phyloP scores from a whole-genome alignment of 78 protist species.

The Neovahlkampfia damariscottae region DNA sequence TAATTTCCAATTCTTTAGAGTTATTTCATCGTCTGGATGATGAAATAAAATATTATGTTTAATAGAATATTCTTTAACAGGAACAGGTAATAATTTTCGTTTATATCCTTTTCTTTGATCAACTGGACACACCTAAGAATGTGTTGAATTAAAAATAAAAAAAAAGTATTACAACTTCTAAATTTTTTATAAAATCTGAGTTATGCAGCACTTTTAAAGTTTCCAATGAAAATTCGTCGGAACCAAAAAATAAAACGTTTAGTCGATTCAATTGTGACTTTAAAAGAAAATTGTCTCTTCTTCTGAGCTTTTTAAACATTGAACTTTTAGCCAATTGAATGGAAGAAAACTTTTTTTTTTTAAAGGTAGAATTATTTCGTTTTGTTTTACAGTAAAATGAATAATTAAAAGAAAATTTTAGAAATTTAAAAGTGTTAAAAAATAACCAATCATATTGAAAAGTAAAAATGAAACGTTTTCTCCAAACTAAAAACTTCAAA shows the following conservation, averaged over 20 bases:
- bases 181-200: background rate
- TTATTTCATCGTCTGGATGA: background rate
- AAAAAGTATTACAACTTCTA: background rate
- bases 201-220: background rate
- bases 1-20: background rate
- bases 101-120: background rate
- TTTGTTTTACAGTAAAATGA: background rate
- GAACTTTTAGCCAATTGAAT: background rate
- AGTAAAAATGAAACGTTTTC: background rate
- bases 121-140: too few species aligned
- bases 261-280: too few species aligned
- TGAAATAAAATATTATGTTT: background rate
- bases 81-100: background rate
- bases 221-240: background rate
- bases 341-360: background rate
- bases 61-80: background rate
- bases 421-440: background rate
- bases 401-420: background rate
- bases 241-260: background rate
- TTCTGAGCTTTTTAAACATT: background rate
- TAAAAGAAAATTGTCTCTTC: background rate
- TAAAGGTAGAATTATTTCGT: background rate
- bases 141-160: too few species aligned
- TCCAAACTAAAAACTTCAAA: background rate
- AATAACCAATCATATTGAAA: background rate